phyloP scores from a whole-genome alignment of 495 filamentous ascomycete genomes.

The Aspergillus ellipticus region DNA sequence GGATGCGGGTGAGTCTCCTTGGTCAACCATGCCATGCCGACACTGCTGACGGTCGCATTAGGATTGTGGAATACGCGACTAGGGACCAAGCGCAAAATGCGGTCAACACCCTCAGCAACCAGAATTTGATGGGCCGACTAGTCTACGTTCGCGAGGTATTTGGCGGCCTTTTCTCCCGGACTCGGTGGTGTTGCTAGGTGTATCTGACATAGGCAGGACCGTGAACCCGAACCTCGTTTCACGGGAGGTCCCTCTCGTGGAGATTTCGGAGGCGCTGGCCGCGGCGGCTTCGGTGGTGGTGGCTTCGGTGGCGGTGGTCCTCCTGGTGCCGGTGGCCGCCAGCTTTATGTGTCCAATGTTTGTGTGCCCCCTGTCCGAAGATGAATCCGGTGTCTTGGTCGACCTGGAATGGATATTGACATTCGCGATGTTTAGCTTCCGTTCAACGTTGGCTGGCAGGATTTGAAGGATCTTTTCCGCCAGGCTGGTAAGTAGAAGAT shows the following conservation, averaged over 20 bases:
- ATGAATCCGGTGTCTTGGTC: constrained; percentile 3
- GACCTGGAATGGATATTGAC: constrained; percentile 8
- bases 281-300: constrained; percentile 38
- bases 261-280: constrained; percentile 56
- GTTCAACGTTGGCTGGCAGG: constrained; percentile 97
- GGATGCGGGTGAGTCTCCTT: constrained; percentile 87
- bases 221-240: constrained; percentile 94
- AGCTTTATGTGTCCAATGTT: constrained; percentile 98
- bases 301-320: constrained; percentile 38
- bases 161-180: neutral
- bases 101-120: constrained; percentile 97
- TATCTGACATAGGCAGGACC: constrained; percentile 56
- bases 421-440: constrained; percentile 67
- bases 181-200: neutral
- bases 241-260: constrained; percentile 69
- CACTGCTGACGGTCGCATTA: constrained; percentile 34
- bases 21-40: neutral
- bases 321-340: constrained; percentile 60
- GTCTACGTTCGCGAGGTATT: constrained; percentile 97
- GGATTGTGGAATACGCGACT: constrained; percentile 99
- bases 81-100: constrained; percentile 98
- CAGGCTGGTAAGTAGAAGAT: constrained; percentile 76
- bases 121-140: constrained; percentile 95
- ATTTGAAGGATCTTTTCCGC: constrained; percentile 97
- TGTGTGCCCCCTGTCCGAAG: constrained; percentile 49